Conservation (phyloP, 2,329 filamentous ascomycete genomes). For the Arthrobotrys megalospora region DNA sequence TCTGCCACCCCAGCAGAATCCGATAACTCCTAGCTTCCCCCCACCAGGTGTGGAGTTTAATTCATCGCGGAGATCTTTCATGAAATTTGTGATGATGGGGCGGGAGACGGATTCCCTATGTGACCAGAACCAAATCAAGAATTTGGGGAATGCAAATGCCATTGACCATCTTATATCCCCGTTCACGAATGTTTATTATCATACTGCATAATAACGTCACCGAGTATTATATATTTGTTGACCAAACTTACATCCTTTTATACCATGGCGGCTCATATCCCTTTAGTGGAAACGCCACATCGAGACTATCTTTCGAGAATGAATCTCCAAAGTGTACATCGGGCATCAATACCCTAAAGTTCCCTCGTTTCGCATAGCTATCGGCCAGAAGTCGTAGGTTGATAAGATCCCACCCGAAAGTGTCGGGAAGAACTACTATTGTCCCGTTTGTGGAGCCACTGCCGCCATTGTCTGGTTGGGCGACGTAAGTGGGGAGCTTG, state of each 20-base stretch:
- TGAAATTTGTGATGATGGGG: slow-evolving; percentile 62
- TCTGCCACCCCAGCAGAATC: slow-evolving; percentile 77
- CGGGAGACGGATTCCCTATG: slow-evolving; percentile 61
- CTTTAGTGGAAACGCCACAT: slow-evolving; percentile 41
- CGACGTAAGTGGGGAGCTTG: slow-evolving; percentile 71
- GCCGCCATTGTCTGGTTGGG: slow-evolving; percentile 65
- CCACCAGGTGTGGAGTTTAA: slow-evolving; percentile 42
- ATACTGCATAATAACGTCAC: neutral
- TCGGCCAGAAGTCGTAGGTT: slow-evolving; percentile 73
- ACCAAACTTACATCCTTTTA: slow-evolving; percentile 36
- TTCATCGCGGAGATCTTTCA: slow-evolving; percentile 61
- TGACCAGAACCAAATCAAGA: slow-evolving; percentile 58
- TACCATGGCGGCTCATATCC: slow-evolving; percentile 45
- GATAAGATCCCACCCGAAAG: slow-evolving; percentile 73
- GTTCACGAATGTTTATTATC: neutral
- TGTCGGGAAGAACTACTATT: slow-evolving; percentile 73
- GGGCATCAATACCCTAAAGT: slow-evolving; percentile 72
- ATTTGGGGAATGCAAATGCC: slow-evolving; percentile 28
- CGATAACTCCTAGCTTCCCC: slow-evolving; percentile 71
- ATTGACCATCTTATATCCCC: slow-evolving; percentile 9
- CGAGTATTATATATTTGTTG: neutral
- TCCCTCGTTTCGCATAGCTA: slow-evolving; percentile 71
- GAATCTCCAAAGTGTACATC: slow-evolving; percentile 72
- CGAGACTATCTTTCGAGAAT: slow-evolving; percentile 29
- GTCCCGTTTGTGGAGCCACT: slow-evolving; percentile 69